Evolutionary conservation across 2,329 filamentous ascomycete species (phyloP).

Genomic region (Penicillium sclerotiorum): DNA sequence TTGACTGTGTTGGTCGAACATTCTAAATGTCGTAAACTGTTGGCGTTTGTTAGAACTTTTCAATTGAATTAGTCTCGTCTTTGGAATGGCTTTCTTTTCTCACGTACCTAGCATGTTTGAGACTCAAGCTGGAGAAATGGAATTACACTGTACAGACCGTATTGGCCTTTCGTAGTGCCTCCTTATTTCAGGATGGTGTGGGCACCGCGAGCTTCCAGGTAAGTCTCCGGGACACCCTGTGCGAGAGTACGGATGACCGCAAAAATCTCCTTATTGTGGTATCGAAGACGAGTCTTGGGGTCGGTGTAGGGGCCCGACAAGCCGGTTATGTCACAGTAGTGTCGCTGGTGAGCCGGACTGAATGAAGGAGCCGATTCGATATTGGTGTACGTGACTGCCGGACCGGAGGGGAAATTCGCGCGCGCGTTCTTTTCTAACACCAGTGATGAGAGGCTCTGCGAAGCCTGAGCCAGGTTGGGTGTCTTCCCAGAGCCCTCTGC

Average conservation of each 20-base stretch:
- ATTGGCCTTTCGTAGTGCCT: neutral
- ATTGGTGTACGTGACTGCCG: conserved; percentile 87
- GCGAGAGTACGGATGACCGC: conserved; percentile 76
- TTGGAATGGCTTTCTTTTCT: too few species aligned
- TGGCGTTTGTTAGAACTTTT: neutral
- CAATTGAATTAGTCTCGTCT: too few species aligned
- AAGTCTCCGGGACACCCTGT: conserved; percentile 82
- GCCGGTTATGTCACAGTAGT: conserved; percentile 95
- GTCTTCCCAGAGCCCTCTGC: conserved; percentile 46
- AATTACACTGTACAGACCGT: neutral
- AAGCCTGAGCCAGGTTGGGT: conserved; percentile 83
- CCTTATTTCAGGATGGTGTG: conserved; percentile 85
- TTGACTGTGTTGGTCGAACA: conserved; percentile 97
- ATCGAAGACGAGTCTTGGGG: conserved; percentile 89
- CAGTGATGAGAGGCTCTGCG: conserved; percentile 80
- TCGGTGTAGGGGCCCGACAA: conserved; percentile 89
- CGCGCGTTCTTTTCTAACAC: conserved; percentile 78
- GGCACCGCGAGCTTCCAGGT: conserved; percentile 84
- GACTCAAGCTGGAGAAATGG: neutral
- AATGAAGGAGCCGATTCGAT: conserved; percentile 92
- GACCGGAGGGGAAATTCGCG: conserved; percentile 56
- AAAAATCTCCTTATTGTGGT: conserved; percentile 93
- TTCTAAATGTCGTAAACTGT: conserved; percentile 32
- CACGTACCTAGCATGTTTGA: neutral
- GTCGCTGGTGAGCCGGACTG: conserved; percentile 73